Base-by-base conservation (phyloP, 768 basidiomycete species). In the Flagelloscypha sp. region DNA sequence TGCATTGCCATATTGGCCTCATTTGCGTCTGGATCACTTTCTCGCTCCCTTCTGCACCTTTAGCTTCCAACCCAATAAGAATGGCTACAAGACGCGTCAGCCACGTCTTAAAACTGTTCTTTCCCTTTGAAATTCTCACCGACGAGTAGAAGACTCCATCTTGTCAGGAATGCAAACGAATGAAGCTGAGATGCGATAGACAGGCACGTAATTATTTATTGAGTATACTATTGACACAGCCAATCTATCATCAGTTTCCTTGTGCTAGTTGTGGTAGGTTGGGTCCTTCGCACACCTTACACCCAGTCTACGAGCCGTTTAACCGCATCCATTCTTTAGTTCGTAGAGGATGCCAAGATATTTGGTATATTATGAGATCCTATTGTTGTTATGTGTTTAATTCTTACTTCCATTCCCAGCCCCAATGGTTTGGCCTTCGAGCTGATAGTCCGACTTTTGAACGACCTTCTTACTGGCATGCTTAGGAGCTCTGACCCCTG, bases 331-430 rank as follows among this genome's bases (percentile, higher is more conserved):
- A 63, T 4, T 17, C 18, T 30, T 72, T 37, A 71, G 68, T 72
- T 41, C 70, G 77, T 29, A 67, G 77, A 34, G 75, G 76, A 13
- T 79, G 76, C 42, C 70, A 68, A 7, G 65, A 68, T 1, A 74
- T 79, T 47, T 80, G 77, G 47, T 76, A 76, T 3, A 79, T n/a
- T n/a, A 73, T 76, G 21, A 72, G 66, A n/a, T n/a, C n/a, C n/a
- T n/a, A n/a, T 52, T 74, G 73, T 13, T 67, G 68, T 44, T 73
- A 72, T 70, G 47, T n/a, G n/a, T n/a, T n/a, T n/a, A n/a, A n/a
- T n/a, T n/a, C n/a, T n/a, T n/a, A n/a, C n/a, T n/a, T n/a, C n/a
- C n/a, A n/a, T n/a, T n/a, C n/a, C n/a, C n/a, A n/a, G n/a, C n/a
- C n/a, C n/a, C n/a, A n/a, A n/a, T 22, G 15, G 18, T 9, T 17